Evolutionary conservation across 2,329 filamentous ascomycete species (phyloP), one percentile per base, ranked within the genome.

Genomic region (Exserohilum turcica): DNA sequence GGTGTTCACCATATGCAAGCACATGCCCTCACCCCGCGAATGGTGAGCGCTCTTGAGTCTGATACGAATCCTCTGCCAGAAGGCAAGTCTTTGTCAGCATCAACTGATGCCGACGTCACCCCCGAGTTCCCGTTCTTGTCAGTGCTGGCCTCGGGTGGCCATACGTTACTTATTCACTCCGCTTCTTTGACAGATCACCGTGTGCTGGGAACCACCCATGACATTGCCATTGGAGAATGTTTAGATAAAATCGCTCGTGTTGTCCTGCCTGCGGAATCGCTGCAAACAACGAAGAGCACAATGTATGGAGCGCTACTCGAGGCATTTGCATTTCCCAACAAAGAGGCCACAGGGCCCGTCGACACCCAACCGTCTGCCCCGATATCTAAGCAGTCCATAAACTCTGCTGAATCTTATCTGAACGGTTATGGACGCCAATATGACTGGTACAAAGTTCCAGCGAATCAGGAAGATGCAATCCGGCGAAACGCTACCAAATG

Each of bases 1-100:
- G 94, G 86, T 0, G 90, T 97, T 1, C 90, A 99, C 73, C 94
- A 99, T 74, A 97, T 99, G 94, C 92, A 97, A 73, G 94, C 92
- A 9, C 94, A 99, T 74, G 89, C 94, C 15, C 78, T 99, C 57
- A 97, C 94, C 15, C 90, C 93, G 13, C 83, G 91, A 8, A 82
- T 99, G 36, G 86, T 88, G 3, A 77, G 79, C 28, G 89, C 89
- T 5, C 74, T 93, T 54, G 70, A 79, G 46, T 46, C 59, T 3
- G 37, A 47, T 35, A 7, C 44, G 4, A 9, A 15, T 28, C 12
- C 27, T 39, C 15, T 12, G 31, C 19, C 42, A 10, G 24, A 31
- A 28, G 43, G 38, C n/a, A 36, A n/a, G 7, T 33, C 9, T 31
- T 10, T 21, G 9, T 38, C 29, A 39, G 12, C 48, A 13, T 13